Base-by-base conservation (phyloP, 78 protist species). In the Isochrysis galbana region DNA sequence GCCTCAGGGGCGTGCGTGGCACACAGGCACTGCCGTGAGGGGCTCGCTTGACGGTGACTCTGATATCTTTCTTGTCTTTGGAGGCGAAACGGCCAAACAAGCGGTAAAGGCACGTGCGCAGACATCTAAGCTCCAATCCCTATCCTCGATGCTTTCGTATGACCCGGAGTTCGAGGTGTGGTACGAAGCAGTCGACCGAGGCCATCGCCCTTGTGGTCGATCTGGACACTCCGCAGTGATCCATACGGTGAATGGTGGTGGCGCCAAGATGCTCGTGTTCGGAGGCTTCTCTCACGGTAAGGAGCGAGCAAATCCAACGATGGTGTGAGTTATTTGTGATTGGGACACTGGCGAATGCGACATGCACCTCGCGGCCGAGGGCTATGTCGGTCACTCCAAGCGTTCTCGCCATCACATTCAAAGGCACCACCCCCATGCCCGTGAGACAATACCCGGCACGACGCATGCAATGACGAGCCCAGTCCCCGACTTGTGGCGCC, bases 141-240 rank as follows among this genome's bases (percentile, higher is more conserved):
- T 34, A 0, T 19, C 17, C 80, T 34, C 80, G 41, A 70, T 70
- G 80, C 80, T 70, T 23, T 70, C 80, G 0, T 70, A 70, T 17
- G 80, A 70, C 80, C 80, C 80, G 0, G 80, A 70, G 80, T 70
- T 70, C 39, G 80, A 70, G 61, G 61, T 70, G 45, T 70, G 34
- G 34, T 70, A 70, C 80, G 80, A 70, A 2, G 80, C 80, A 41
- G 80, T 70, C 39, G 80, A 70, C 41, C 80, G 80, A 1, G 80
- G 80, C 41, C 80, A 70, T n/a, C 34, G 80, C 39, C 80, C 80
- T 21, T 70, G 45, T 21, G 80, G 45, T 3, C 80, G 80, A 41
- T n/a, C 4, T 3, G 80, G 80, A 36, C 80, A 70, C 80, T 1
- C 80, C 42, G 36, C 80, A 36, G 29, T 17, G 45, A 5, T 70